Base-by-base conservation (phyloP, 805 yeast species). In the Lachancea quebecensis region DNA sequence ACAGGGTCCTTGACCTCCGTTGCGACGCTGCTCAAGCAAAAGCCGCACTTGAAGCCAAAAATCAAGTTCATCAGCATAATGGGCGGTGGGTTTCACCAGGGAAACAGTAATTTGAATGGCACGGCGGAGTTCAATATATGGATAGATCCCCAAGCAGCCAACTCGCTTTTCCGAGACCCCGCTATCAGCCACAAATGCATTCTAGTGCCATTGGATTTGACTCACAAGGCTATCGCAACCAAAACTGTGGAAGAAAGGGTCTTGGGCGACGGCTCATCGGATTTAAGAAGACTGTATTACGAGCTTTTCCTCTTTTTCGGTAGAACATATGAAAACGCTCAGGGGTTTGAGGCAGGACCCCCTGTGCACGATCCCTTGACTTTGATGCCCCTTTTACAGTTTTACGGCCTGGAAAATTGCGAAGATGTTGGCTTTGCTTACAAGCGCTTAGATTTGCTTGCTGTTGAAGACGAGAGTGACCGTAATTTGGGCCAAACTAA, bases 291-390 rank as follows among this genome's bases (percentile, higher is more conserved):
- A 45, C 66, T 80, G 67, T 70, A 77, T 57, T 72, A 66, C 54
- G 82, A 80, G 46, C 63, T 81, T 41, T 68, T 80, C 53, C 65
- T 69, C 10, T 77, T 69, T 48, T 79, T 78, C 57, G 71, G 75
- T 10, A 65, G 66, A 18, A 53, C 77, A 9, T 73, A 74, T 56
- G 66, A 66, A 34, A 65, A 66, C 21, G 55, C 61, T 35, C 72
- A 70, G 50, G 72, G 73, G 2, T 68, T 76, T 59, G 49, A 50
- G 21, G 48, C 58, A 4, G 91, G 93, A 0, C 89, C 93, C 4
- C 87, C 89, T 1, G 71, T 85, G 1, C 95, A 87, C 62, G 95
- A 86, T 60, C 91, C 93, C 1, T 67, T 85, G 42, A 85, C 95
- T 0, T 67, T 84, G 10, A 76, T 75, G 42, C 79, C 78, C 0